Evolutionary conservation across 768 basidiomycete genomes (phyloP), one percentile per base, ranked within the genome.

Genomic region (Tephrocybe sp.): DNA sequence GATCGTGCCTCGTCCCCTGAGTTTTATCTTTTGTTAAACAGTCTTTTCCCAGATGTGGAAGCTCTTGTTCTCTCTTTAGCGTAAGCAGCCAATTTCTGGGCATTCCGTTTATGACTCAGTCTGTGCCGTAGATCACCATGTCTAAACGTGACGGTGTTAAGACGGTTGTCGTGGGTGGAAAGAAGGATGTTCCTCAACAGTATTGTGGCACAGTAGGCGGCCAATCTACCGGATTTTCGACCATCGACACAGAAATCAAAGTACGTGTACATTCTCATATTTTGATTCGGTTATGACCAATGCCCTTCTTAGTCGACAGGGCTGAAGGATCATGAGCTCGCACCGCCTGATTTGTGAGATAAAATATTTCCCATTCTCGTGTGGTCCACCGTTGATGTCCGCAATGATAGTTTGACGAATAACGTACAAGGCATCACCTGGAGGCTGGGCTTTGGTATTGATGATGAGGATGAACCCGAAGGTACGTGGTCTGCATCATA

Each of bases 201-300:
- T 83, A 82, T 58, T 82, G 79, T 49, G 82, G 82, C n/a, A 77
- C 74, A 33, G 82, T 83, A 23, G 82, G 80, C 7, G 82, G 81
- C 1, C 78, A 84, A 64, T 80, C 78, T 3, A 76, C 76, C 3
- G 74, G 75, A 47, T 84, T 78, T 60, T 69, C 76, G 0, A 73
- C 69, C n/a, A 77, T 84, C 9, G 79, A 83, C 57, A 80, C 79
- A 8, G 76, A 82, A 60, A 70, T 83, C 53, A 82, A 82, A 70
- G 74, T 73, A 47, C 24, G 59, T 38, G 22, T 29, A 37, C 44
- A 3, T 22, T 4, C 21, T 6, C 15, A 27, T 16, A 11, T 5
- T 11, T n/a, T 16, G 10, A 3, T 34, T 45, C 39, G 6, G 3
- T 1, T 16, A 15, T 51, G 36, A 42, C 18, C 42, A 13, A 7